A percentile compares a stretch with the other conserved stretches of the same genome.
These are phyloP conservation scores for Dactylellina sp. DNA, from an alignment of 2,329 filamentous ascomycete species.

Conservation along the genomic window DNA sequence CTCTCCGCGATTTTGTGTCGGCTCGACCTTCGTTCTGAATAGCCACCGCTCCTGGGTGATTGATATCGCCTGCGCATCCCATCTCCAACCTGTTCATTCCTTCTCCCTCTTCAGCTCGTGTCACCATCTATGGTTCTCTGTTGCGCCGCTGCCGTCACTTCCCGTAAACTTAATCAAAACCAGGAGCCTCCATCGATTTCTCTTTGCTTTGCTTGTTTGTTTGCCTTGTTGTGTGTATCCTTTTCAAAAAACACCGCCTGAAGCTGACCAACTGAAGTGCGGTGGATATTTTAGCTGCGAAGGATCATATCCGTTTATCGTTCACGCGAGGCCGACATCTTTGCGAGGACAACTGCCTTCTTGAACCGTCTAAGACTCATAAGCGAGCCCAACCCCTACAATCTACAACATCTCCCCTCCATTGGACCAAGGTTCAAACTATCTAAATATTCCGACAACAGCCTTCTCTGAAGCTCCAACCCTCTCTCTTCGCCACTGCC, in stretches of 20 bases:
- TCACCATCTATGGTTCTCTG: constrained; percentile 61
- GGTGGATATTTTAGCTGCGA: constrained; percentile 37
- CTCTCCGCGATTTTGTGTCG: constrained; percentile 33
- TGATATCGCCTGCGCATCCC: constrained; percentile 25
- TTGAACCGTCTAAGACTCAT: constrained; percentile 56
- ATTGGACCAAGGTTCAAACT: constrained; percentile 44
- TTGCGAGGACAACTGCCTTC: constrained; percentile 45
- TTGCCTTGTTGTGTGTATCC: constrained; percentile 7
- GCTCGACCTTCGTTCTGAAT: constrained; percentile 34
- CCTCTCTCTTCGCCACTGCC: constrained; percentile 56
- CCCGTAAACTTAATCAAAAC: constrained; percentile 62
- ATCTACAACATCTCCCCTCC: constrained; percentile 57
- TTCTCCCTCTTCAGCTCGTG: constrained; percentile 59
- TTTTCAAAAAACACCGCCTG: neutral
- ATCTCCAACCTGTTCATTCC: constrained; percentile 57
- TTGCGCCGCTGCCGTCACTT: constrained; percentile 62
- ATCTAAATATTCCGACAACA: constrained; percentile 56
- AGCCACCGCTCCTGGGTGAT: neutral
- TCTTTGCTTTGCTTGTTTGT: constrained; percentile 3
- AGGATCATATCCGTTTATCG: constrained; percentile 46
- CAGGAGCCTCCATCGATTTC: constrained; percentile 61
- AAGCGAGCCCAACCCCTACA: constrained; percentile 56
- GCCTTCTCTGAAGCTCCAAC: constrained; percentile 38
- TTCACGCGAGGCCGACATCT: constrained; percentile 55
- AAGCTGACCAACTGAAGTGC: constrained; percentile 27